Conservation (phyloP, 495 filamentous ascomycete species). For the Cryomyces antarcticus region DNA sequence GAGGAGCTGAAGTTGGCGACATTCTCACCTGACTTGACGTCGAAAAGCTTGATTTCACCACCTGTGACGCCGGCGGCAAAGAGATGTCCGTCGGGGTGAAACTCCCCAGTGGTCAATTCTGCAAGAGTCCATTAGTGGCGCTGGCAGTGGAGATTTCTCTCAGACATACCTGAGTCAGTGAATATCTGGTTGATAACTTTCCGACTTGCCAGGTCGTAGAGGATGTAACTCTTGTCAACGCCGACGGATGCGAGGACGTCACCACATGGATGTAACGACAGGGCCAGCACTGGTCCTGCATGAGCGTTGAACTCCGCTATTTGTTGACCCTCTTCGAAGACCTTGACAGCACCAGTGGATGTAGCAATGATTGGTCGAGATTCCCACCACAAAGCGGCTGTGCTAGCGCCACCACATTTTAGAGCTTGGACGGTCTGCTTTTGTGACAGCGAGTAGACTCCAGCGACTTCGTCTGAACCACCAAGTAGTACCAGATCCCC, state of each 20-base stretch:
- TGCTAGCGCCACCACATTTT: constrained; percentile 46
- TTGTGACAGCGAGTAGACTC: constrained; percentile 57
- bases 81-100: constrained; percentile 94
- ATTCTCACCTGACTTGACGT: constrained; percentile 49
- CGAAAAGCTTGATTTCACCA: constrained; percentile 68
- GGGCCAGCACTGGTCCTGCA: constrained; percentile 54
- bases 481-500: constrained; percentile 60
- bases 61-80: constrained; percentile 59
- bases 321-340: constrained; percentile 49
- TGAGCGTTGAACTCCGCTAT: constrained; percentile 50
- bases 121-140: constrained; percentile 17
- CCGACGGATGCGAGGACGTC: constrained; percentile 76
- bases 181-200: constrained; percentile 55
- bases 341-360: constrained; percentile 53
- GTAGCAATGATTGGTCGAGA: constrained; percentile 51
- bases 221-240: constrained; percentile 77
- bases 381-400: constrained; percentile 62
- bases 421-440: constrained; percentile 48
- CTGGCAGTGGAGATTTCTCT: not conserved
- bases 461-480: constrained; percentile 54
- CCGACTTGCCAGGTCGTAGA: constrained; percentile 59
- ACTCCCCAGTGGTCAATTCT: constrained; percentile 62
- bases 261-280: constrained; percentile 68
- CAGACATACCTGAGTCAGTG: constrained; percentile 54
- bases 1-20: constrained; percentile 50